Percentiles rank a stretch among this genome's conserved stretches.
phyloP scores from a whole-genome alignment of 768 basidiomycete genomes.

The Tulasnella sp. region DNA sequence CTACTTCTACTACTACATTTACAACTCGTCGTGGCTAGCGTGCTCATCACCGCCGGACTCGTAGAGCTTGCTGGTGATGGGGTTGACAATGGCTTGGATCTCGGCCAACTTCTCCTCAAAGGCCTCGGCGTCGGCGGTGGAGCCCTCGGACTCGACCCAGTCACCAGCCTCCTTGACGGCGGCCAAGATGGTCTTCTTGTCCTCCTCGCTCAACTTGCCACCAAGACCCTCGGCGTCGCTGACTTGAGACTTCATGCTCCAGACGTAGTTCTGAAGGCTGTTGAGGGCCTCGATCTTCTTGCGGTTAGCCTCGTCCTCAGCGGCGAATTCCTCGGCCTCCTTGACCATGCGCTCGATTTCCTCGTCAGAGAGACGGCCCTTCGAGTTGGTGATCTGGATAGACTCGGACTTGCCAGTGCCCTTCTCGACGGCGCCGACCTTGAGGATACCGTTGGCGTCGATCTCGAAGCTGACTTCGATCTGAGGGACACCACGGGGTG shows the following conservation, averaged over 20 bases:
- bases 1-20: constrained; percentile 19
- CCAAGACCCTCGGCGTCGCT: constrained; percentile 88
- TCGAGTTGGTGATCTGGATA: constrained; percentile 95
- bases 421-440: constrained; percentile 91
- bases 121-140: constrained; percentile 78
- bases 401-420: constrained; percentile 86
- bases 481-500: constrained; percentile 95
- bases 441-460: constrained; percentile 95
- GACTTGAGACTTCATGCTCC: constrained; percentile 84
- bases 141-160: constrained; percentile 88
- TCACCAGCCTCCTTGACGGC: constrained; percentile 86
- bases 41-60: constrained; percentile 44
- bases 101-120: constrained; percentile 89
- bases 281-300: constrained; percentile 88
- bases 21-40: constrained; percentile 41
- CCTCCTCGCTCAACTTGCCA: constrained; percentile 77
- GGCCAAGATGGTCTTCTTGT: constrained; percentile 80
- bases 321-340: constrained; percentile 89
- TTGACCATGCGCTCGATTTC: constrained; percentile 96
- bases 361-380: constrained; percentile 85
- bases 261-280: constrained; percentile 78
- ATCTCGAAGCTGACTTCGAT: constrained; percentile 97
- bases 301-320: constrained; percentile 75
- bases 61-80: constrained; percentile 86
- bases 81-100: constrained; percentile 74